Conservation (phyloP, 768 basidiomycete genomes). For the Boletus fagicola region DNA sequence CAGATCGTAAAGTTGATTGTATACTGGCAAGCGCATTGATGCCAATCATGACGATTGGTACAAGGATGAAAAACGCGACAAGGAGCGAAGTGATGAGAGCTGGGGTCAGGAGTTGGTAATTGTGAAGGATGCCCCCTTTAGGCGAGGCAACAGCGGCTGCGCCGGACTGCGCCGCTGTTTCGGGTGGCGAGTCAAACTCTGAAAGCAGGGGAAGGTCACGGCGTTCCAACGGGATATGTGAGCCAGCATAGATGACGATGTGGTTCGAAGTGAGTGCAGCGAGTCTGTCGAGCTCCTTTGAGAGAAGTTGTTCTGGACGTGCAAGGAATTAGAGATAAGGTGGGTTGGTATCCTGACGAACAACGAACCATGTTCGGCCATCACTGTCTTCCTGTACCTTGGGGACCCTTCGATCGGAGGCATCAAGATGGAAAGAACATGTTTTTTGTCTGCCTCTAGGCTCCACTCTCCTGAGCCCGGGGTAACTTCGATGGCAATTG, state of each 20-base stretch:
- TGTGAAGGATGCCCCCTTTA: constrained; percentile 61
- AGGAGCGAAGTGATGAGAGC: constrained; percentile 67
- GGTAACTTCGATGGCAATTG: constrained; percentile 43
- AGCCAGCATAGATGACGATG: constrained; percentile 66
- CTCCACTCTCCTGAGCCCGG: constrained; percentile 38
- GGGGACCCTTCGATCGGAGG: constrained; percentile 45
- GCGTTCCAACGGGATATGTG: constrained; percentile 39
- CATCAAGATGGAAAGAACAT: constrained; percentile 57
- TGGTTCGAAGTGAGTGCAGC: constrained; percentile 53
- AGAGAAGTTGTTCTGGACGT: constrained; percentile 43
- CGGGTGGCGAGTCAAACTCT: constrained; percentile 29
- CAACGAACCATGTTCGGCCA: constrained; percentile 55
- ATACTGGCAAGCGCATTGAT: constrained; percentile 70
- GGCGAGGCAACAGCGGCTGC: constrained; percentile 33
- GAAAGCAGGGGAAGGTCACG: constrained; percentile 39
- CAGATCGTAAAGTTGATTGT: constrained; percentile 63
- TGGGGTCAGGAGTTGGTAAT: constrained; percentile 76
- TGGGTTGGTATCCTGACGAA: background rate
- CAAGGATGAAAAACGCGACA: constrained; percentile 60
- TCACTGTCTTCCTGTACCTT: constrained; percentile 43
- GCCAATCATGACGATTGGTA: constrained; percentile 65
- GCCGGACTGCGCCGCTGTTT: constrained; percentile 27
- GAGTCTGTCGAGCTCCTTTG: constrained; percentile 48
- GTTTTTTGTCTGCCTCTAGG: constrained; percentile 43
- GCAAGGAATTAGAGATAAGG: constrained; percentile 1